These are phyloP conservation scores for Nemania sp. DNA, from an alignment of 2,329 filamentous ascomycete species.

Conservation along the genomic window DNA sequence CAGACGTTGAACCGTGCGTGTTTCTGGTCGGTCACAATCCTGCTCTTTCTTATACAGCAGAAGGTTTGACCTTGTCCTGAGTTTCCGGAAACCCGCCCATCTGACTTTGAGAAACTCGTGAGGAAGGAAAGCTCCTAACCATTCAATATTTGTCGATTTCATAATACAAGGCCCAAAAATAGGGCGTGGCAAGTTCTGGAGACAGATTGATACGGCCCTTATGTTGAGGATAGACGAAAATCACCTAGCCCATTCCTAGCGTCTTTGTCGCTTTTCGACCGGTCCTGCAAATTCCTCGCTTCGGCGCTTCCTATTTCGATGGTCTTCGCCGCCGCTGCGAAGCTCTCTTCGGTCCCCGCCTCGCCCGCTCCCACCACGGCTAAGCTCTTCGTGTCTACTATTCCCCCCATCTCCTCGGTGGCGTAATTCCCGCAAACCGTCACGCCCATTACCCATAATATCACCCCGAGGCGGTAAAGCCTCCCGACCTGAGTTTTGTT, in stretches of 20 bases:
- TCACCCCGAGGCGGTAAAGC: constrained; percentile 42
- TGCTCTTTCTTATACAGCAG: constrained; percentile 21
- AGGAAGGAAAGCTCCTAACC: constrained; percentile 26
- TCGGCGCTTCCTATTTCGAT: constrained; percentile 56
- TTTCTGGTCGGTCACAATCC: constrained; percentile 21
- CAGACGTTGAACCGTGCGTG: constrained; percentile 4
- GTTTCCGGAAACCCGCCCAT: constrained; percentile 11
- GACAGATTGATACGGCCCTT: constrained; percentile 15
- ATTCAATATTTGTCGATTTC: constrained; percentile 29
- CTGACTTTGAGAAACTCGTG: constrained; percentile 7
- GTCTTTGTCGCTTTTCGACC: constrained; percentile 66
- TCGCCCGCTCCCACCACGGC: constrained; percentile 50
- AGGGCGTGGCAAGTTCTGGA: constrained; percentile 13
- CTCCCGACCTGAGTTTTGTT: constrained; percentile 43
- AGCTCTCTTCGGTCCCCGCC: constrained; percentile 53
- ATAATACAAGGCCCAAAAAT: constrained; percentile 36
- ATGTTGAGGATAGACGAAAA: constrained; percentile 5
- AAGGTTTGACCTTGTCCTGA: constrained; percentile 6
- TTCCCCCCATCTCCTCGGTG: constrained; percentile 49
- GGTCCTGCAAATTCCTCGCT: constrained; percentile 61
- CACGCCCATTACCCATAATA: constrained; percentile 45
- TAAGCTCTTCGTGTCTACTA: constrained; percentile 50
- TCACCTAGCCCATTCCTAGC: constrained; percentile 43
- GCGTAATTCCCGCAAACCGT: constrained; percentile 48
- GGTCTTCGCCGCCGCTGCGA: constrained; percentile 54